Base-by-base conservation (phyloP, 2,329 filamentous ascomycete species). In the Fusarium kyushuense region DNA sequence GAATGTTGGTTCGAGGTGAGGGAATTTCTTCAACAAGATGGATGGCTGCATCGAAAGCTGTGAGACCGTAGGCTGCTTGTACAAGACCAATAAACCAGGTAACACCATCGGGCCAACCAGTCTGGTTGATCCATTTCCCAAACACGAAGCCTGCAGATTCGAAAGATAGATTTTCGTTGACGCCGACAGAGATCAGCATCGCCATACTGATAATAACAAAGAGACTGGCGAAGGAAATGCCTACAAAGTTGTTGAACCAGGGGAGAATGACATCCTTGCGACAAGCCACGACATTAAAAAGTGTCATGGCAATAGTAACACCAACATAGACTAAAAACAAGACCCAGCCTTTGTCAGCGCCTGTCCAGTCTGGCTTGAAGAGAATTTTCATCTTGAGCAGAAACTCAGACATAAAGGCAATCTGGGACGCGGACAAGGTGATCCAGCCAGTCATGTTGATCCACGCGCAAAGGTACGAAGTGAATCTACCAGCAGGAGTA, bases 391-490 rank as follows among this genome's bases (percentile, higher is more conserved):
- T 84, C n/a, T 83, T 82, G 8, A 88, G 77, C 56, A 87, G 77
- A 49, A 88, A 86, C 67, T 86, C 80, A 5, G 84, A 83, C 84
- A 88, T 87, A 70, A 88, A 88, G 14, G 84, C 85, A 25, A 84
- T 80, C 61, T 86, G 83, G 2, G 84, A 87, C 0, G 86, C 86
- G 0, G 83, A 84, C 58, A 88, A 74, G 0, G 84, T 83, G 80
- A 84, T 86, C 86, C 86, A 88, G 14, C 86, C 86, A 59, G 87
- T 87, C 0, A 82, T 86, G 74, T 88, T 88, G 70, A 87, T 86
- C 84, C 85, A 88, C 3, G 86, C 86, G 65, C 84, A 86, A 76
- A 88, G 80, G 69, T 88, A 88, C 2, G 84, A 86, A 6, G 76
- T 70, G 62, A 87, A 85, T 3, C 86, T 80, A 3, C 85, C 86